Evolutionary conservation across 2,329 filamentous ascomycete species (phyloP), one percentile per base, ranked within the genome.

Genomic region (Aspergillus novofumigatus): DNA sequence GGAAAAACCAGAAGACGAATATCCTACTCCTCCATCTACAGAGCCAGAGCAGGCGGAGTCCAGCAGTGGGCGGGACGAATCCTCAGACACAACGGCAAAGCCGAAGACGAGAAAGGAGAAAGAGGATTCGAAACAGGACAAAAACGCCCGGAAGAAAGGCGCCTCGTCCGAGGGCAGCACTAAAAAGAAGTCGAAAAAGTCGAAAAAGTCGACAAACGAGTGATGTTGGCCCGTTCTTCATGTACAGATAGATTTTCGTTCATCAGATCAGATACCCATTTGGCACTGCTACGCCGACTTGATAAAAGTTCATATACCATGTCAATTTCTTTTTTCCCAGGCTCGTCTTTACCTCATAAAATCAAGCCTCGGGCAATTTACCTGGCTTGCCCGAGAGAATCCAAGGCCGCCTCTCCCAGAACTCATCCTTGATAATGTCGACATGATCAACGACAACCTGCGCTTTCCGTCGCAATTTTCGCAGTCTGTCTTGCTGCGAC

Each of bases 391-490:
- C 88, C 1, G 87, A 90, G 53, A 92, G 71, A 56, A 94, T 80
- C 91, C 92, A 97, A 1, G 92, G 92, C 69, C 92, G 82, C 66
- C 82, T 83, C 62, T 91, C 83, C 94, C 94, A 99, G 70, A 99
- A 99, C 3, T 91, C 89, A 73, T 97, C 91, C 67, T 89, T 92
- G 75, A 99, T 97, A 67, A 99, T 90, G 76, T 99, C 94, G 58
- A 94, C 77, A 78, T 97, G 92, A 69, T 92, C 87, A 41, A 95
- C 81, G 38, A 90, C 84, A 49, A 99, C 86, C 52, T 83, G 83
- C 0, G 92, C 92, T 73, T 96, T 97, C 58, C 84, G 82, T 54
- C 89, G 83, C 61, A 86, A 82, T 78, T 96, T 97, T 70, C 82
- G 87, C 61, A 95, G 86, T 66, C 89, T 96, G 57, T 97, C 91